These are phyloP conservation scores for Diaporthe vexans DNA, from an alignment of 2,329 filamentous ascomycete genomes.

Conservation along the genomic window DNA sequence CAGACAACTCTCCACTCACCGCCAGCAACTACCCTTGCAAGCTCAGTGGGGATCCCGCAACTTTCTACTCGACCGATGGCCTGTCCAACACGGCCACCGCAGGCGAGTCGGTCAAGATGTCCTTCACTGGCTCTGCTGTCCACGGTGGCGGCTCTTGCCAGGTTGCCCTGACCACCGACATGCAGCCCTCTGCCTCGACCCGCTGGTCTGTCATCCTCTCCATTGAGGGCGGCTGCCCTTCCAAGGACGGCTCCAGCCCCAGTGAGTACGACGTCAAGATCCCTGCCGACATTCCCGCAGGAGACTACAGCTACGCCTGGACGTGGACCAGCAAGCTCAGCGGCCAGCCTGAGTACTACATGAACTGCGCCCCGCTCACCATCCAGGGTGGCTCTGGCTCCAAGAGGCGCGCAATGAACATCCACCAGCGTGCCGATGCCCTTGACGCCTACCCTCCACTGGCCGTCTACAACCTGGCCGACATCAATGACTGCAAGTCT, in stretches of 20 bases:
- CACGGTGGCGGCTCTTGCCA: constrained; percentile 85
- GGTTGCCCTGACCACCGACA: constrained; percentile 80
- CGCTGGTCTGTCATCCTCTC: constrained; percentile 77
- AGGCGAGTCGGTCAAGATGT: constrained; percentile 74
- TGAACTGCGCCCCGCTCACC: constrained; percentile 83
- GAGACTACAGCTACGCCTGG: constrained; percentile 80
- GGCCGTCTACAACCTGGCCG: constrained; percentile 79
- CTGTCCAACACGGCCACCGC: constrained; percentile 72
- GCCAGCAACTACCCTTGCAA: constrained; percentile 84
- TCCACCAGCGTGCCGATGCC: constrained; percentile 49
- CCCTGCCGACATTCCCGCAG: constrained; percentile 71
- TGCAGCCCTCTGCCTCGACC: constrained; percentile 75
- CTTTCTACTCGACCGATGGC: constrained; percentile 64
- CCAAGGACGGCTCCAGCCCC: constrained; percentile 52
- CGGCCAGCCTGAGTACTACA: constrained; percentile 88
- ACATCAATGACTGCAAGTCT: constrained; percentile 72
- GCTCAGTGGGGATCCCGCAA: constrained; percentile 62
- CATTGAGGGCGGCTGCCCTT: constrained; percentile 68
- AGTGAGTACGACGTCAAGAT: constrained; percentile 75
- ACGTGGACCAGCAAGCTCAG: constrained; percentile 79
- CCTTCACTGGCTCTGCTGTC: constrained; percentile 71
- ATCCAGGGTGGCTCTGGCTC: constrained; percentile 56
- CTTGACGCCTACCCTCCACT: constrained; percentile 65
- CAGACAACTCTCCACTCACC: constrained; percentile 78
- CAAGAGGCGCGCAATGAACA: constrained; percentile 39